These are phyloP conservation scores for Monosporozyma unispora DNA, from an alignment of 805 yeast genomes.

Conservation along the genomic window DNA sequence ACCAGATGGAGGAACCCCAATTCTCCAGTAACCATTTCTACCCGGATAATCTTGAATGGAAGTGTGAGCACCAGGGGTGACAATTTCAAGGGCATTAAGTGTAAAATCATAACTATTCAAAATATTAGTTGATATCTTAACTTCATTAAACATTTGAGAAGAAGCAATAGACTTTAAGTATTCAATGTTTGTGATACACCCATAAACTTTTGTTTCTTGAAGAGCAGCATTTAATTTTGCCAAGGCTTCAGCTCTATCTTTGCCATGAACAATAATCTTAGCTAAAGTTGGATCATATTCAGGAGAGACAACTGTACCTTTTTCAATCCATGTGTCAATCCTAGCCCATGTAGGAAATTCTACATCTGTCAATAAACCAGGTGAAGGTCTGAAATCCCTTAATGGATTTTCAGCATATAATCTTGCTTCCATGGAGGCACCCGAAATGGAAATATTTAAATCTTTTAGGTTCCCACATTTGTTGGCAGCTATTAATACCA, in stretches of 20 bases:
- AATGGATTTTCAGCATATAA: conserved; percentile 95
- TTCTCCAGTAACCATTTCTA: conserved; percentile 55
- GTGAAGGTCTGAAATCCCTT: conserved; percentile 90
- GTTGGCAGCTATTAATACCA: conserved; percentile 87
- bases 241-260: conserved; percentile 79
- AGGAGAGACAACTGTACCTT: conserved; percentile 80
- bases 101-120: conserved; percentile 71
- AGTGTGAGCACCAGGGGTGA: conserved; percentile 89
- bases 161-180: conserved; percentile 79
- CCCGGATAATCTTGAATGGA: conserved; percentile 96
- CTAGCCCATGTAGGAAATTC: conserved; percentile 86
- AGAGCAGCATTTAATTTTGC: conserved; percentile 68
- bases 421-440: conserved; percentile 96
- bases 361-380: conserved; percentile 85
- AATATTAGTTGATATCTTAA: conserved; percentile 78
- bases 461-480: conserved; percentile 66
- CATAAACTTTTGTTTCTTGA: conserved; percentile 77
- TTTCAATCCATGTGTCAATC: conserved; percentile 87
- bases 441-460: conserved; percentile 50
- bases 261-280: conserved; percentile 90
- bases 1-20: conserved; percentile 97
- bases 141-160: conserved; percentile 75
- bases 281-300: conserved; percentile 97
- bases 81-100: conserved; percentile 78
- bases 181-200: conserved; percentile 84